Conservation (phyloP, 768 basidiomycete genomes). For the Suillus spraguei region DNA sequence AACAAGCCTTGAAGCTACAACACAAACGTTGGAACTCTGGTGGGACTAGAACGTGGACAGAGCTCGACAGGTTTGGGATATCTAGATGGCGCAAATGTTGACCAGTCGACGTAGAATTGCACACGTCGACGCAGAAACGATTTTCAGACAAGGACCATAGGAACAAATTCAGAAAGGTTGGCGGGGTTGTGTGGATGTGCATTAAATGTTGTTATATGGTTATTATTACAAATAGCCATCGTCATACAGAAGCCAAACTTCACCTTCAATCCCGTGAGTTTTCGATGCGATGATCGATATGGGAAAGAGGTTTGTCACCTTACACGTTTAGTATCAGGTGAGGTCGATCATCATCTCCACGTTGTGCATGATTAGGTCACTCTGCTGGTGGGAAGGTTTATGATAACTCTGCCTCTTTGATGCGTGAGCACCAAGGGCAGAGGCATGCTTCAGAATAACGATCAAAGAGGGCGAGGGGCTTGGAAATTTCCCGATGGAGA, state of each 20-base stretch:
- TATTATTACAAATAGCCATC: constrained; percentile 8
- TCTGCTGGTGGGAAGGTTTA: constrained; percentile 1
- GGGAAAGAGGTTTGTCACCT: not conserved
- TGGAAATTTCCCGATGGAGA: not conserved
- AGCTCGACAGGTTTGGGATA: not conserved
- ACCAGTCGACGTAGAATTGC: constrained; percentile 28
- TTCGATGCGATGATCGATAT: not conserved
- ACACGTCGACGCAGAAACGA: constrained; percentile 21
- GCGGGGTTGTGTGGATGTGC: too few species aligned
- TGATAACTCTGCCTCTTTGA: not conserved
- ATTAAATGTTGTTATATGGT: too few species aligned
- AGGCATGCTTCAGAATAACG: not conserved
- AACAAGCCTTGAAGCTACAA: not conserved
- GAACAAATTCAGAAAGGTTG: too few species aligned
- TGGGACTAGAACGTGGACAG: not conserved
- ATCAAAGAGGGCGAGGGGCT: not conserved
- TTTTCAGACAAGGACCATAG: too few species aligned
- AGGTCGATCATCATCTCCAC: constrained; percentile 9
- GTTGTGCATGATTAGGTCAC: not conserved
- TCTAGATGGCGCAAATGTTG: constrained; percentile 29
- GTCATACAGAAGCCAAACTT: not conserved
- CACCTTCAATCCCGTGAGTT: not conserved
- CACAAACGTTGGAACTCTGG: not conserved
- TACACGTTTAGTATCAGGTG: not conserved
- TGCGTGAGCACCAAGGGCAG: not conserved